Evolutionary conservation across 768 basidiomycete genomes (phyloP), one percentile per base, ranked within the genome.

Genomic region (Dioszegia aurantiaca): DNA sequence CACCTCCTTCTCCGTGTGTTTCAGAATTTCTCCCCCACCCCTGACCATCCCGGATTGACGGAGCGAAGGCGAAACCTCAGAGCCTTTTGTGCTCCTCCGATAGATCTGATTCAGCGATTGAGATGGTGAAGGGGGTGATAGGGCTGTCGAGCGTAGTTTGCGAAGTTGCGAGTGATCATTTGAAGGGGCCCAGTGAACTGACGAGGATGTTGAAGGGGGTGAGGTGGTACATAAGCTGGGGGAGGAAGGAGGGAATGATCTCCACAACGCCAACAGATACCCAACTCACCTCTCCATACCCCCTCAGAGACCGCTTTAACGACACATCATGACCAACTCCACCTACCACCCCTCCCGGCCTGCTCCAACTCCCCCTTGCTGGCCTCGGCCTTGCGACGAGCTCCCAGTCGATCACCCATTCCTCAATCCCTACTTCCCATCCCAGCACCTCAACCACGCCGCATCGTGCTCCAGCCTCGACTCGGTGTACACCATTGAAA

Each of bases 361-460:
- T 26, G 51, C 51, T 17, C 51, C 37, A 12, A 3, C 51, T 17
- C 51, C 51, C 6, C 51, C 51, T 27, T 5, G 3, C 23, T 40
- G 24, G 10, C 37, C 21, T 28, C 17, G 48, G 23, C 48, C 51
- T 4, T 53, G 36, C 26, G 24, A 26, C 36, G 51, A 53, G 36
- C 51, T 53, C 19, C 51, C 51, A 2, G 19, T 37, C 21, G 51
- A 53, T n/a, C 51, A 53, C 37, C 51, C 51, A 8, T 53, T 53
- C 36, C 51, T 53, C 51, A 53, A 53, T 24, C 51, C 51, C 8
- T 53, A 53, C 51, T 26, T 37, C 3, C 51, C 36, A 6, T 4
- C 37, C 14, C 30, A 17, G 31, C 51, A 39, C 21, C 36, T 53
- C 37, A n/a, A 39, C 9, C 51, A 37, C 3, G 5, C 37, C 9